Base-by-base conservation (phyloP, 2,329 filamentous ascomycete species). In the Nothophaeocryptopus gaeumannii region DNA sequence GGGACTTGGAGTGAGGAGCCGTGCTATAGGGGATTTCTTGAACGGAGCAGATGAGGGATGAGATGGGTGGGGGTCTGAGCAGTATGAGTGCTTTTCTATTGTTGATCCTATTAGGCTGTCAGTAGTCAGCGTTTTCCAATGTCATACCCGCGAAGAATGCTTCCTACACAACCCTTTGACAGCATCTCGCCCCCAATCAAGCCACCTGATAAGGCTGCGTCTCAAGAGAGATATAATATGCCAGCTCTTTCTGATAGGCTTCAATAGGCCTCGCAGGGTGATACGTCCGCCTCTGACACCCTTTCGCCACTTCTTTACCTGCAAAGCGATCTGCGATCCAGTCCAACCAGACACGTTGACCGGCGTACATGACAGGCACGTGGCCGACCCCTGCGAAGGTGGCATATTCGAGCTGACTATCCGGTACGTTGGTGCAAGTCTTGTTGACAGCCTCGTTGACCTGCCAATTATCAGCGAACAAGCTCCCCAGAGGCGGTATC, bases 341-440 rank as follows among this genome's bases (percentile, higher is more conserved):
- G 30, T 67, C 58, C 53, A 68, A 47, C 62, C 63, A 70, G n/a
- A 62, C 34, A 30, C 56, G 51, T 48, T 68, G 66, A 10, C 53
- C 50, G 16, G 60, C 64, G 48, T 53, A 59, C 42, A 68, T 37
- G 0, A 58, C 59, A 16, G 65, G 58, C 10, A 60, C 63, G 51
- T 70, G 67, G 1, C 51, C 54, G 3, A 63, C 57, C 2, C 55
- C 60, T 12, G 58, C 50, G 26, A 65, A 60, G 10, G 39, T 35
- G 4, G 54, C 54, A 41, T 62, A 66, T 34, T 62, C 43, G 26
- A 68, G 45, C 35, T 54, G 39, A n/a, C 53, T 53, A 5, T 58
- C 45, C 9, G 54, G 58, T 15, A 53, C 51, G 3, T 33, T 16
- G 7, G 37, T 40, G 20, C 53, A 59, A 2, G 61, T 65, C 34